Conservation (phyloP, 345 rosid genomes). For the Anacardium occidentale region DNA sequence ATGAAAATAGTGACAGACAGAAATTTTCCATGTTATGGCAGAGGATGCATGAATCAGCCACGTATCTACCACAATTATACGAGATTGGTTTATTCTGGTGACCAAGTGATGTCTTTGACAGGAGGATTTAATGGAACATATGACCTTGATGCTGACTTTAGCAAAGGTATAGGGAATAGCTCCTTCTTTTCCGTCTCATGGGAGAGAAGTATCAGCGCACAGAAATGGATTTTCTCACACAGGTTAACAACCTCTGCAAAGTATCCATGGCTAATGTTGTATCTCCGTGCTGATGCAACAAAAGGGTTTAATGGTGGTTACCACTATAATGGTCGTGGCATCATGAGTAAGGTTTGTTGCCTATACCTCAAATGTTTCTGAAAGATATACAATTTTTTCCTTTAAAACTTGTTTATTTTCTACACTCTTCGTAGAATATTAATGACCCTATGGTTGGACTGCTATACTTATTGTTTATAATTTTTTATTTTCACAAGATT, state of each 20-base stretch:
- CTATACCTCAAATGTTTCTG: neutral
- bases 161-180: constrained; percentile 24
- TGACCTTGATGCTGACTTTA: constrained; percentile 48
- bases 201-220: constrained; percentile 41
- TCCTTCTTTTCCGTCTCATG: constrained; percentile 52
- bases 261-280: constrained; percentile 65
- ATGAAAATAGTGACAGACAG: constrained; percentile 41
- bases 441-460: neutral
- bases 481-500: neutral
- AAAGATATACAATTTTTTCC: neutral
- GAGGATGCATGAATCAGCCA: constrained; percentile 74
- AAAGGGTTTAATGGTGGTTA: constrained; percentile 56
- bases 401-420: constrained; percentile 1
- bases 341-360: constrained; percentile 39
- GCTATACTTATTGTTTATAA: neutral
- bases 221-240: constrained; percentile 57
- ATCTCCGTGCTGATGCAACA: constrained; percentile 51
- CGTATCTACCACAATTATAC: constrained; percentile 47
- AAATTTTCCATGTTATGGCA: constrained; percentile 58
- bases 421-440: neutral
- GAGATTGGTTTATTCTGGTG: constrained; percentile 26
- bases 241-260: constrained; percentile 39
- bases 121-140: constrained; percentile 64
- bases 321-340: constrained; percentile 48
- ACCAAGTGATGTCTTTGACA: constrained; percentile 26